Evolutionary conservation across 768 basidiomycete species (phyloP).

Genomic region (Leucogyrophana mollusca): DNA sequence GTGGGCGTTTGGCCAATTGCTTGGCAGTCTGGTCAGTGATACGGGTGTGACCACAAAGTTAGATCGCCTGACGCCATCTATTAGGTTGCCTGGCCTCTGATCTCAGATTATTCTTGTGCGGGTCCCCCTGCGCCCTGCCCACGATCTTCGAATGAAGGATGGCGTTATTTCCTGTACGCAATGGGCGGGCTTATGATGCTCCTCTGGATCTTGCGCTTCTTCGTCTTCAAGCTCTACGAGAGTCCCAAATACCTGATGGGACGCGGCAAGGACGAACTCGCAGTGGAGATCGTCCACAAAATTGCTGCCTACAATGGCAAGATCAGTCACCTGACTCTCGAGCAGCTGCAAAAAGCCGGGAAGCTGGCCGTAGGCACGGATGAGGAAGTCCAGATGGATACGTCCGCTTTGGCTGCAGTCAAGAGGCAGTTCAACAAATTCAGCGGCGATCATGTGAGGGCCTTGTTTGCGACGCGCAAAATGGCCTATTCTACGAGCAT

Average conservation of each 20-base stretch:
- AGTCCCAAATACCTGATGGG: slow-evolving; percentile 74
- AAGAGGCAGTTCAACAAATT: slow-evolving; percentile 39
- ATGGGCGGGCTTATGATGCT: slow-evolving; percentile 72
- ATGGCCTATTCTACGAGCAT: slow-evolving; percentile 50
- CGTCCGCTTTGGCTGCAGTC: slow-evolving; percentile 35
- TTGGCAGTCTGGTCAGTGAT: slow-evolving; percentile 47
- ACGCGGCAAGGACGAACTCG: slow-evolving; percentile 58
- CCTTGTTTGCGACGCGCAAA: slow-evolving; percentile 49
- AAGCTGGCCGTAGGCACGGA: slow-evolving; percentile 6
- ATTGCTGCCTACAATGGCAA: slow-evolving; percentile 63
- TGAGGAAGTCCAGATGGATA: slow-evolving; percentile 25
- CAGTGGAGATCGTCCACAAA: slow-evolving; percentile 59
- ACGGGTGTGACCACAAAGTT: not conserved
- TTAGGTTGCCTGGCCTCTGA: slow-evolving; percentile 71
- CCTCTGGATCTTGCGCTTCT: slow-evolving; percentile 61
- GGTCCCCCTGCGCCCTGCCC: slow-evolving; percentile 47
- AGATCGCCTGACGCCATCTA: slow-evolving; percentile 1
- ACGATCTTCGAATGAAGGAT: slow-evolving; percentile 60
- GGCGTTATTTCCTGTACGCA: slow-evolving; percentile 73
- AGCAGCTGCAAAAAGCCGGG: slow-evolving; percentile 39
- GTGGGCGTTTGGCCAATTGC: slow-evolving; percentile 77
- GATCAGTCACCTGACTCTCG: slow-evolving; percentile 45
- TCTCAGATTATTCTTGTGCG: slow-evolving; percentile 66
- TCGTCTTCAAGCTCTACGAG: slow-evolving; percentile 66
- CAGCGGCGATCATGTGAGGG: slow-evolving; percentile 41